phyloP scores from a whole-genome alignment of 2,329 filamentous ascomycete genomes.

The Penicillium sp. region DNA sequence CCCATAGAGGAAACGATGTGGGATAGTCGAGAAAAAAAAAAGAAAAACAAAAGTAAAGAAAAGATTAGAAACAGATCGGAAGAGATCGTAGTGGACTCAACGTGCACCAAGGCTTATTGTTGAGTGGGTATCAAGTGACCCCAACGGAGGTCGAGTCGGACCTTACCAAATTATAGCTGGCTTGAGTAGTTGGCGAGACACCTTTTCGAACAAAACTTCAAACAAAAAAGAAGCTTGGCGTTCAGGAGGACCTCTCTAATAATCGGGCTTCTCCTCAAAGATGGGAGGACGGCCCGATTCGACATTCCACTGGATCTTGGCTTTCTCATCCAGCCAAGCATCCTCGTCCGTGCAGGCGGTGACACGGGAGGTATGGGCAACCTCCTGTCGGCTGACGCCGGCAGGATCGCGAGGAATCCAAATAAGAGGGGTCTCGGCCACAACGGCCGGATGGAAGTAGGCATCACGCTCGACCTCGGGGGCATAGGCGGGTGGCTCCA shows the following conservation, averaged over 20 bases:
- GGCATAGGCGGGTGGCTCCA: constrained; percentile 55
- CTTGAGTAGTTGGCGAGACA: too few species aligned
- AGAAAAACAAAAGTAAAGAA: not conserved
- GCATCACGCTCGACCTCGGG: constrained; percentile 59
- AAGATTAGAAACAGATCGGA: constrained; percentile 8
- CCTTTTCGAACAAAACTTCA: too few species aligned
- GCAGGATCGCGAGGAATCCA: constrained; percentile 76
- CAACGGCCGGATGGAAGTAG: constrained; percentile 68
- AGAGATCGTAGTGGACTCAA: constrained; percentile 8
- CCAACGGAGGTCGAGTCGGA: not conserved
- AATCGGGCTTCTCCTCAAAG: constrained; percentile 52
- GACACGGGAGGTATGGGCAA: constrained; percentile 63
- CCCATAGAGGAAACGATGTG: too few species aligned
- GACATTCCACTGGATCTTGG: constrained; percentile 55
- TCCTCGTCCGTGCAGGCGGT: constrained; percentile 78
- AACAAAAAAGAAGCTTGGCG: too few species aligned
- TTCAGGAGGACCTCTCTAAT: constrained; percentile 28
- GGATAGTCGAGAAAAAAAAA: too few species aligned
- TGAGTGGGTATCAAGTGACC: constrained; percentile 21
- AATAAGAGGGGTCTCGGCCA: constrained; percentile 58
- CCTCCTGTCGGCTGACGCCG: constrained; percentile 71
- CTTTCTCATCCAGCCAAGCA: constrained; percentile 64
- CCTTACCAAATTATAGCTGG: not conserved
- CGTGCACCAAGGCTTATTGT: not conserved
- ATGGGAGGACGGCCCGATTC: constrained; percentile 54